Evolutionary conservation across 2,329 filamentous ascomycete genomes (phyloP), one percentile per base, ranked within the genome.

Genomic region (Epichloe gansuensis): DNA sequence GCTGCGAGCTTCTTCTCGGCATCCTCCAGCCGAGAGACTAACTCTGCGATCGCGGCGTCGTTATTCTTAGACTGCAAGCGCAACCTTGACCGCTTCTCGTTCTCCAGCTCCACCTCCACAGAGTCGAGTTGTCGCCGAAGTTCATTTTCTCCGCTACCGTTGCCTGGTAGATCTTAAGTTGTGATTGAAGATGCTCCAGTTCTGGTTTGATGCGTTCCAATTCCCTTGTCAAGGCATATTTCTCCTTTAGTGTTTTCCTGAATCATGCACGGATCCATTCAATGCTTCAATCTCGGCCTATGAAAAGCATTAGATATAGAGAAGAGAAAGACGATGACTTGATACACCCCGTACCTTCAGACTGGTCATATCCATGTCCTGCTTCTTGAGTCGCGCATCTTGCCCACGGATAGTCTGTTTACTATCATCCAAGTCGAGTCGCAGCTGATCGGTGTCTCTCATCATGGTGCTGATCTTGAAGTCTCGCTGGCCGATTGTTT

Each of bases 71-170:
- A 59, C 37, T 64, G 59, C n/a, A 62, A 58, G 13, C 63, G 62
- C 31, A 66, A 59, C 34, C 63, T 66, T 2, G 65, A 65, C 52
- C 65, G 63, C 55, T 69, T 91, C 64, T 93, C 88, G 58, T 86
- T 88, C 58, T 91, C 88, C 2, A 95, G 75, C 60, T 95, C 86
- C 44, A 88, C 82, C 65, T 95, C 86, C 2, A 91, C 68, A 2
- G 84, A 82, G 62, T 78, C 84, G 31, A 95, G 67, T 67, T 93
- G 87, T 46, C 86, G 83, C 63, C 93, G 84, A 13, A 96, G 70
- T 2, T 85, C 77, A 46, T 91, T 74, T 94, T 95, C 63, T 95
- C 89, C 1, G 85, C 75, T 15, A 94, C 73, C 11, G 88, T 72
- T 2, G 78, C 76, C 61, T 90, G 83, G 51, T 91, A 81, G 13